Conservation (phyloP, 495 filamentous ascomycete genomes). For the Peziza echinospora region DNA sequence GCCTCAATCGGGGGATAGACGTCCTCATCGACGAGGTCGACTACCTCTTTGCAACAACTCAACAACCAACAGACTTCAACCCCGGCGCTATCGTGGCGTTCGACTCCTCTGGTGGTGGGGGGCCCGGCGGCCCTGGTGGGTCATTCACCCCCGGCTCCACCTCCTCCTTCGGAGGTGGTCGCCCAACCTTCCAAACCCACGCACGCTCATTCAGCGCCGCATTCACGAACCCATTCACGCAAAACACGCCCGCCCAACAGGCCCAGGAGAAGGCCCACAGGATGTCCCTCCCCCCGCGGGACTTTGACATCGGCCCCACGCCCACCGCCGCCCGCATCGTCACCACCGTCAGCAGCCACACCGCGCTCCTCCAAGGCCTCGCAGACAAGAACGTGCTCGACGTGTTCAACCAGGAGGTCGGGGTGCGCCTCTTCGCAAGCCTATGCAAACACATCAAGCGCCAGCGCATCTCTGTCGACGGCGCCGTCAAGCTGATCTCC, state of each 20-base stretch:
- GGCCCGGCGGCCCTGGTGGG: slow-evolving; percentile 1
- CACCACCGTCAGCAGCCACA: slow-evolving; percentile 70
- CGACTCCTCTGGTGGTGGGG: slow-evolving; percentile 8
- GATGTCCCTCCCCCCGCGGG: slow-evolving; percentile 23
- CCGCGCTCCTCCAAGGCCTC: slow-evolving; percentile 71
- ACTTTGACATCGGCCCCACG: slow-evolving; percentile 58
- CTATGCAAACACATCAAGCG: slow-evolving; percentile 95
- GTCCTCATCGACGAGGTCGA: slow-evolving; percentile 98
- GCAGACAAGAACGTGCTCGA: slow-evolving; percentile 95
- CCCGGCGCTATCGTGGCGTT: slow-evolving; percentile 32
- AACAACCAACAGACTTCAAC: slow-evolving; percentile 76
- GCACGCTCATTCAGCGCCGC: not conserved
- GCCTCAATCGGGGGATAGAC: slow-evolving; percentile 91
- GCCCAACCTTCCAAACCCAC: too few relatives aligned
- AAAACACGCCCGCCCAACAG: not conserved
- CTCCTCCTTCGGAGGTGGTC: not conserved
- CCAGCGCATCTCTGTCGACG: slow-evolving; percentile 73
- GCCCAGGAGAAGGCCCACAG: slow-evolving; percentile 18
- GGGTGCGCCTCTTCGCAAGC: slow-evolving; percentile 68
- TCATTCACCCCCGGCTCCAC: not conserved
- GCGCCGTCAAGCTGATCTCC: slow-evolving; percentile 78
- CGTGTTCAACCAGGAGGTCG: slow-evolving; percentile 96
- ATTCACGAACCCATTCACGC: not conserved
- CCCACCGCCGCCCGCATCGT: slow-evolving; percentile 56
- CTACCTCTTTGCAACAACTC: slow-evolving; percentile 74